These are phyloP conservation scores for Malassezia yamatoensis DNA, from an alignment of 1,284 basidiomycete genomes.

Conservation along the genomic window DNA sequence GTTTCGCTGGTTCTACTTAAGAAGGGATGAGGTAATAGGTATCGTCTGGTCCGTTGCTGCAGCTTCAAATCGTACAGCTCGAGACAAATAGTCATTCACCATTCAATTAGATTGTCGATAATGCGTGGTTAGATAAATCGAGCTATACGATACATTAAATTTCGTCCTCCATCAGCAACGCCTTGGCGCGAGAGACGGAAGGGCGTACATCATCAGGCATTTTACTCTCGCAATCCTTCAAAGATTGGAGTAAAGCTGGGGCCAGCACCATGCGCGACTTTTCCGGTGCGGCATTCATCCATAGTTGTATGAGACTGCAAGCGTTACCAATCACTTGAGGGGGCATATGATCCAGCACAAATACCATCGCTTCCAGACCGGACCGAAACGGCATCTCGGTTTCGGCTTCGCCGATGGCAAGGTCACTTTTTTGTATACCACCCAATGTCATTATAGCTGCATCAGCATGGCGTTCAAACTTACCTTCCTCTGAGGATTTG, in stretches of 20 bases:
- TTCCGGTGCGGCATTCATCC: not conserved
- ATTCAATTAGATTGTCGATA: no score
- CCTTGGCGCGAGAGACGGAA: not conserved
- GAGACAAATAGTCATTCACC: no score
- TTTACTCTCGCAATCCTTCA: not conserved
- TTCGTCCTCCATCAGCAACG: no score
- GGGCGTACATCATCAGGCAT: not conserved
- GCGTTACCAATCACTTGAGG: slow-evolving; percentile 7
- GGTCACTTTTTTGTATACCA: not conserved
- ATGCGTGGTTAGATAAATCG: no score
- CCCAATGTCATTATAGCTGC: not conserved
- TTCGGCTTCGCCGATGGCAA: not conserved
- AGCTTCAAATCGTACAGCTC: no score
- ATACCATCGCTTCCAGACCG: not conserved
- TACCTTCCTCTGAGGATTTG: not conserved
- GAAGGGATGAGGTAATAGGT: not conserved
- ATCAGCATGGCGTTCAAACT: not conserved
- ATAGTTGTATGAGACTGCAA: not conserved
- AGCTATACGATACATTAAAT: no score
- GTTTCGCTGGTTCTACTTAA: slow-evolving; percentile 12
- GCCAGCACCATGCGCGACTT: not conserved
- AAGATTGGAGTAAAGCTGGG: not conserved
- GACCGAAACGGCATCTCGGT: not conserved
- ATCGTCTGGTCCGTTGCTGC: no score
- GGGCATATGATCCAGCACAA: not conserved